These are phyloP conservation scores for Amanita jacksonii DNA, from an alignment of 768 basidiomycete species.

Conservation along the genomic window DNA sequence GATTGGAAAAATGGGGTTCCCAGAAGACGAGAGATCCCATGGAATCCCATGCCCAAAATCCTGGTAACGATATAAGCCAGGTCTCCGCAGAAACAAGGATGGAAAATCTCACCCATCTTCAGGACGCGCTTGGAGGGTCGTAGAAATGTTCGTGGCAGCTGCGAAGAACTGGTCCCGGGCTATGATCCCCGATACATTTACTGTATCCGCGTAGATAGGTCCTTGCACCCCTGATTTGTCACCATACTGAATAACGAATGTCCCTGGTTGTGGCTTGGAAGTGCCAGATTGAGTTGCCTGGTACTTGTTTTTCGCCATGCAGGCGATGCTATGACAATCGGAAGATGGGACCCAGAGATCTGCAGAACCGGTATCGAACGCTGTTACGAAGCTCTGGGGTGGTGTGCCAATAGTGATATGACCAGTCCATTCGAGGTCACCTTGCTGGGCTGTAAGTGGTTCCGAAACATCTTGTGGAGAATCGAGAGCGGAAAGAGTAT, in stretches of 20 bases:
- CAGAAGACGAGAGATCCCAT: not conserved
- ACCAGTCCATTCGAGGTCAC: not conserved
- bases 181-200: not conserved
- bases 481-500: slow-evolving; percentile 11
- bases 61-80: not conserved
- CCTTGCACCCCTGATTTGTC: not conserved
- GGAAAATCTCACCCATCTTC: not conserved
- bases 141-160: not conserved
- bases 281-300: not conserved
- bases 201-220: not conserved
- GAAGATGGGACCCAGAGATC: slow-evolving; percentile 38
- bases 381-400: slow-evolving; percentile 32
- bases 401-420: slow-evolving; percentile 35
- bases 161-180: not conserved
- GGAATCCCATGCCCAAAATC: not conserved
- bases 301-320: not conserved
- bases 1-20: not conserved
- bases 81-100: not conserved
- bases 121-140: not conserved
- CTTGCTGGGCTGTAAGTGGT: not conserved
- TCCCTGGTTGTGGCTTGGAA: not conserved
- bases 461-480: not conserved
- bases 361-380: slow-evolving; percentile 42
- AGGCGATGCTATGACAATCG: slow-evolving; percentile 11
- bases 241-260: not conserved